A percentile compares a stretch with the other conserved stretches of the same genome.
phyloP scores from a whole-genome alignment of 2,329 filamentous ascomycete species.

The Paraconiothyrium brasiliense region DNA sequence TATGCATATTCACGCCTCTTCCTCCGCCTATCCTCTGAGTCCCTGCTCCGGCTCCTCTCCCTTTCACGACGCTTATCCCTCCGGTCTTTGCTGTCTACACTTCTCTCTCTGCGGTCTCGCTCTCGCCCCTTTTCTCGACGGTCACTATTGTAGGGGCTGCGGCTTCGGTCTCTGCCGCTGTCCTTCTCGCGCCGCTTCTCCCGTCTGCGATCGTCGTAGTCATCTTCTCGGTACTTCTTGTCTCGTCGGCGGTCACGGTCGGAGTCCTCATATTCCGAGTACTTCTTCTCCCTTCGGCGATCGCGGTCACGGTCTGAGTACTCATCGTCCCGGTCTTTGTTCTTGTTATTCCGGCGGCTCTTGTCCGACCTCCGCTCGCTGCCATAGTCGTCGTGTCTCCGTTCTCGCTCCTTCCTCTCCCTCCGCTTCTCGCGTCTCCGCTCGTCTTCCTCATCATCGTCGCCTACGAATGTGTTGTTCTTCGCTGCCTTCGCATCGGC shows the following conservation, averaged over 20 bases:
- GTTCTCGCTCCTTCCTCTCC: conserved; percentile 27
- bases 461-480: conserved; percentile 26
- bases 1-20: conserved; percentile 33
- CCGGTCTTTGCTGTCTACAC: conserved; percentile 21
- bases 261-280: conserved; percentile 3
- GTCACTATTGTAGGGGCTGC: conserved; percentile 15
- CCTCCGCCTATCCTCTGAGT: conserved; percentile 36
- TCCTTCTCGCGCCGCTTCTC: conserved; percentile 15
- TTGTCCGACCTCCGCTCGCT: conserved; percentile 31
- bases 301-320: conserved; percentile 15
- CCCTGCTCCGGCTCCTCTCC: conserved; percentile 22
- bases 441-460: conserved; percentile 29
- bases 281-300: conserved; percentile 20
- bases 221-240: conserved; percentile 18
- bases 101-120: conserved; percentile 29
- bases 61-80: conserved; percentile 17
- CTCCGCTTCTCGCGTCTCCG: conserved; percentile 30
- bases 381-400: conserved; percentile 32
- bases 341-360: conserved; percentile 10
- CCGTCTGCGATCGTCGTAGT: conserved; percentile 14
- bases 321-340: conserved; percentile 14
- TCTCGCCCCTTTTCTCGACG: conserved; percentile 25
- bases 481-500: conserved; percentile 47
- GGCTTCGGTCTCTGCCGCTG: conserved; percentile 7
- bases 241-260: conserved; percentile 9